Conservation (phyloP, 306 rosid genomes). For the Trichosanthes truncata region DNA sequence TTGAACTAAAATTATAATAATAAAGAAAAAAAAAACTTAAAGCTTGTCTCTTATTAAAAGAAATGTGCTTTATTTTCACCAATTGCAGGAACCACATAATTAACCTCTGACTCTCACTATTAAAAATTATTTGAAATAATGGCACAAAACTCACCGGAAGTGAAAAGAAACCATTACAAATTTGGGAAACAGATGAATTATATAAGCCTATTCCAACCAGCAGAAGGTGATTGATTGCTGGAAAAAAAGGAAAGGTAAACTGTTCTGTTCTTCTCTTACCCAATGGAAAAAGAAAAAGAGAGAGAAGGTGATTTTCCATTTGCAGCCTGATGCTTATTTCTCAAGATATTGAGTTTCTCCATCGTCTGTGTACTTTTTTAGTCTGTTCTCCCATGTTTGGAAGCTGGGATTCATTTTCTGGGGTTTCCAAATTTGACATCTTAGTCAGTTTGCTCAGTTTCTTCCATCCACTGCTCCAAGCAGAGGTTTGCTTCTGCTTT, state of each 20-base stretch:
- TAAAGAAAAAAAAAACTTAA: neutral
- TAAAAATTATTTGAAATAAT: neutral
- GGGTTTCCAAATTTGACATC: constrained; percentile 39
- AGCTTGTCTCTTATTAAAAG: neutral
- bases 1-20: no score
- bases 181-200: neutral
- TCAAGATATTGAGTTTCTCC: constrained; percentile 93
- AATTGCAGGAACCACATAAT: neutral
- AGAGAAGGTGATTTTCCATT: constrained; percentile 5
- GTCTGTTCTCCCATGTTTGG: constrained; percentile 32
- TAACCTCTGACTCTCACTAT: neutral
- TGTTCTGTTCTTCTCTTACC: constrained; percentile 14
- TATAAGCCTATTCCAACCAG: neutral
- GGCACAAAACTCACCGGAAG: neutral
- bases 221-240: constrained; percentile 10
- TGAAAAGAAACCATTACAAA: neutral
- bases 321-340: neutral
- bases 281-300: constrained; percentile 14
- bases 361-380: constrained; percentile 63
- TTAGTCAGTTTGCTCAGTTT: constrained; percentile 80
- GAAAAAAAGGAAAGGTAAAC: constrained; percentile 3
- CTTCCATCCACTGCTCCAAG: constrained; percentile 98
- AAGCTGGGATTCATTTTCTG: constrained; percentile 33
- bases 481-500: constrained; percentile 74
- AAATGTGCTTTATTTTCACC: neutral